A percentile compares a stretch with the other conserved stretches of the same genome.
phyloP scores from a whole-genome alignment of 306 rosid genomes.

The Benincasa hispida region DNA sequence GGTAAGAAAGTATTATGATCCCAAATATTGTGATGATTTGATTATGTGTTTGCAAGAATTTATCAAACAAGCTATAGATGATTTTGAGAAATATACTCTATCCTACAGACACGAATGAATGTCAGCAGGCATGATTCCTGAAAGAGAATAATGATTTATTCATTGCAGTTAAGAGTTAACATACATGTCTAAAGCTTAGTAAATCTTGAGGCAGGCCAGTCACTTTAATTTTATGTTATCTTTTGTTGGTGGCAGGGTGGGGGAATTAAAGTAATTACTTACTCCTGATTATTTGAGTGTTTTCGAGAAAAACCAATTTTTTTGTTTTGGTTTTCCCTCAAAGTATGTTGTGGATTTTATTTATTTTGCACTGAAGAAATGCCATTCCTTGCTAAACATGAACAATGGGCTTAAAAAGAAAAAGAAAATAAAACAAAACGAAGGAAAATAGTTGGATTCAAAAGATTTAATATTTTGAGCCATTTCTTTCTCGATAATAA shows the following conservation, averaged over 20 bases:
- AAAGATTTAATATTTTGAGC: not conserved
- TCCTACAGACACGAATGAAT: not conserved
- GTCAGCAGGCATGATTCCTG: not conserved
- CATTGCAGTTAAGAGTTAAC: not conserved
- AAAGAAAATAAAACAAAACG: too few species aligned
- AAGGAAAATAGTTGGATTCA: not conserved
- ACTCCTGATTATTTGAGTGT: not conserved
- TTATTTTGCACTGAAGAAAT: not conserved
- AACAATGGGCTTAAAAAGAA: not conserved
- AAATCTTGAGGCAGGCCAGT: not conserved
- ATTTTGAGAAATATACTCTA: not conserved
- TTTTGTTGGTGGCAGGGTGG: not conserved
- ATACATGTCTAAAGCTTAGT: not conserved
- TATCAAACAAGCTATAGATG: not conserved
- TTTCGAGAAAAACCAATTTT: not conserved
- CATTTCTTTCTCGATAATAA: not conserved
- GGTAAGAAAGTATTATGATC: slow-evolving; percentile 33
- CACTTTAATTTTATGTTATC: not conserved
- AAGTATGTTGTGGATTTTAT: not conserved
- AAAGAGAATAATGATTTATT: not conserved
- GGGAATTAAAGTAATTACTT: not conserved
- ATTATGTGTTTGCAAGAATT: not conserved
- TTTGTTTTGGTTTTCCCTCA: not conserved
- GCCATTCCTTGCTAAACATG: not conserved
- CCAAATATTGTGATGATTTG: not conserved